These are phyloP conservation scores for Nidularia pulvinata DNA, from an alignment of 768 basidiomycete species.

Conservation along the genomic window DNA sequence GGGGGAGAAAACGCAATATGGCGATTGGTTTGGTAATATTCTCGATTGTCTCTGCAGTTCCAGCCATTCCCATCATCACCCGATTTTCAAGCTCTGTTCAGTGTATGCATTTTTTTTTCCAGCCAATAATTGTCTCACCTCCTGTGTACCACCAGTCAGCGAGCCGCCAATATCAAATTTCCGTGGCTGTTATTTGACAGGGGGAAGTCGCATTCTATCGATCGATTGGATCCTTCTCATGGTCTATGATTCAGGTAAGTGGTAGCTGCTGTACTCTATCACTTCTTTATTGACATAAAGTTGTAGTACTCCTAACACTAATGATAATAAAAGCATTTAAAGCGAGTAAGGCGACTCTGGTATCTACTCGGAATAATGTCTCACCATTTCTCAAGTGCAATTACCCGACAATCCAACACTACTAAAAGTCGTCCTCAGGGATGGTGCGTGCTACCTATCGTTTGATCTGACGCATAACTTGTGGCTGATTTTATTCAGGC, in stretches of 20 bases:
- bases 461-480: neutral
- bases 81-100: neutral
- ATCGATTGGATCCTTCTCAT: slow-evolving; percentile 9
- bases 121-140: neutral
- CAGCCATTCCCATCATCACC: neutral
- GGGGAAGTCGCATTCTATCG: slow-evolving; percentile 5
- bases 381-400: neutral
- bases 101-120: neutral
- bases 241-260: slow-evolving; percentile 8
- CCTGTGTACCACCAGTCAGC: neutral
- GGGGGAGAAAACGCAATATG: slow-evolving; percentile 6
- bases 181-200: slow-evolving; percentile 5
- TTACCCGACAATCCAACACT: slow-evolving; percentile 7
- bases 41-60: neutral
- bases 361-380: neutral
- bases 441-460: slow-evolving; percentile 7
- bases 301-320: neutral
- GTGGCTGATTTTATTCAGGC: slow-evolving; percentile 6
- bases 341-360: slow-evolving; percentile 1
- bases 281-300: neutral
- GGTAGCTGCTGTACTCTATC: neutral
- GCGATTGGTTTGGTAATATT: neutral
- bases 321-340: slow-evolving; percentile 8
- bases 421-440: slow-evolving; percentile 7
- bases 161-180: slow-evolving; percentile 5